These are phyloP conservation scores for Metschnikowia amazonensis DNA, from an alignment of 805 yeast species.

Conservation along the genomic window DNA sequence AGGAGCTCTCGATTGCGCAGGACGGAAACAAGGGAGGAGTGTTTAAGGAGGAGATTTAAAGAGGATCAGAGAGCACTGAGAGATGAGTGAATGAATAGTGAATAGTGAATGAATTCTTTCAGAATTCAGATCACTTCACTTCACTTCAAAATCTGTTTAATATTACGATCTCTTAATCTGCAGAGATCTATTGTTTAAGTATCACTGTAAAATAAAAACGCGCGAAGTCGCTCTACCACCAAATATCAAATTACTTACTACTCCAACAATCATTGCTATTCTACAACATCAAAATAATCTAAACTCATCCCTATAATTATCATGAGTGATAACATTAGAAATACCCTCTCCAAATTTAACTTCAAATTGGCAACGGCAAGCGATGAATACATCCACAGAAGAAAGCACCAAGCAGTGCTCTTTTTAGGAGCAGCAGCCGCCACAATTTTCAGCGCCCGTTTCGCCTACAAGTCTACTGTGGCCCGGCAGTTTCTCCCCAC, in stretches of 20 bases:
- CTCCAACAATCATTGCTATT: too few species aligned
- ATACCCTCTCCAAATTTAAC: conserved; percentile 10
- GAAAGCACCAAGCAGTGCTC: conserved; percentile 66
- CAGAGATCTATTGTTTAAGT: conserved; percentile 3
- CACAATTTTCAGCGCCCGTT: conserved; percentile 66
- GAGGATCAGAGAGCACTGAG: too few species aligned
- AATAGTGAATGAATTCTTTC: too few species aligned
- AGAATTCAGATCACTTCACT: too few species aligned
- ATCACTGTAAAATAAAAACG: conserved; percentile 1
- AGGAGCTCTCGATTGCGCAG: conserved; percentile 29
- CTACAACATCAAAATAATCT: too few species aligned
- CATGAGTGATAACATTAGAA: neutral
- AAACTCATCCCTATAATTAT: too few species aligned
- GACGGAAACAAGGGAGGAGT: conserved; percentile 33
- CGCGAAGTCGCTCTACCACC: conserved; percentile 1
- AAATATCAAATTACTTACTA: too few species aligned
- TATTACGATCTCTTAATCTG: neutral
- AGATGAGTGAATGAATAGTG: too few species aligned
- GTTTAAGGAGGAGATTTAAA: conserved; percentile 41
- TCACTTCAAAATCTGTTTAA: too few species aligned
- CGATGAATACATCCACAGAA: conserved; percentile 53
- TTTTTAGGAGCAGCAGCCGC: conserved; percentile 71
- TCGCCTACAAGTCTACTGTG: conserved; percentile 71
- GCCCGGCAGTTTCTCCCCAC: conserved; percentile 72
- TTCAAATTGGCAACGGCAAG: conserved; percentile 36